A percentile compares a stretch with the other conserved stretches of the same genome.
Conservation (phyloP, 2,329 filamentous ascomycete species). For the Microsporum audouinii region DNA sequence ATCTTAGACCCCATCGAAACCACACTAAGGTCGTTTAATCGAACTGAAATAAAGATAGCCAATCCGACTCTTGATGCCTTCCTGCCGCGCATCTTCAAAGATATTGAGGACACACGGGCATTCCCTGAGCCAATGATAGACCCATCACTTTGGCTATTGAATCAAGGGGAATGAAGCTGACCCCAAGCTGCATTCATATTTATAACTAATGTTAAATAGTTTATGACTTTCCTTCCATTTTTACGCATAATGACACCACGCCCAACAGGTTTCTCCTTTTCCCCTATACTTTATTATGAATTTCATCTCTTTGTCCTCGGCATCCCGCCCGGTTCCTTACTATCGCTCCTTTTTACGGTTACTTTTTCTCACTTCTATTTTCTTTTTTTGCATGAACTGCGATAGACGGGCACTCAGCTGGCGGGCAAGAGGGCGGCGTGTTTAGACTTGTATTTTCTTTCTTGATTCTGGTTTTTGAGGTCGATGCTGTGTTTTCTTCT, state of each 20-base stretch:
- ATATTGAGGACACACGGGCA: not conserved
- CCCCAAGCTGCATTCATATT: not conserved
- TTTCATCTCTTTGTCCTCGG: not conserved
- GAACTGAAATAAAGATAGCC: slow-evolving; percentile 1
- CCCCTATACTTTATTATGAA: not conserved
- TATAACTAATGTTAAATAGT: not conserved
- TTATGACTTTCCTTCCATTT: not conserved
- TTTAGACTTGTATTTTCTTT: not conserved
- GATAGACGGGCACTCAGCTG: not conserved
- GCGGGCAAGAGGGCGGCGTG: not conserved
- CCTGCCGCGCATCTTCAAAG: slow-evolving; percentile 4
- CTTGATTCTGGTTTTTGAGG: not conserved
- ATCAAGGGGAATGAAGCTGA: not conserved
- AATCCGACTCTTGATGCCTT: slow-evolving; percentile 1
- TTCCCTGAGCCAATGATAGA: slow-evolving; percentile 1
- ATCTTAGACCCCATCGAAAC: slow-evolving; percentile 2
- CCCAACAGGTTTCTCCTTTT: not conserved
- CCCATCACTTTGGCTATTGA: slow-evolving; percentile 2
- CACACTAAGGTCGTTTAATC: not conserved
- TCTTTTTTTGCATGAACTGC: not conserved
- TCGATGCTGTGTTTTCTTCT: not conserved
- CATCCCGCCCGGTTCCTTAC: not conserved
- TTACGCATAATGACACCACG: not conserved
- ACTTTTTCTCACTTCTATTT: not conserved
- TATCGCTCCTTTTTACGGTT: not conserved